Base-by-base conservation (phyloP, 1,284 basidiomycete species). In the Naganishia liquefaciens region DNA sequence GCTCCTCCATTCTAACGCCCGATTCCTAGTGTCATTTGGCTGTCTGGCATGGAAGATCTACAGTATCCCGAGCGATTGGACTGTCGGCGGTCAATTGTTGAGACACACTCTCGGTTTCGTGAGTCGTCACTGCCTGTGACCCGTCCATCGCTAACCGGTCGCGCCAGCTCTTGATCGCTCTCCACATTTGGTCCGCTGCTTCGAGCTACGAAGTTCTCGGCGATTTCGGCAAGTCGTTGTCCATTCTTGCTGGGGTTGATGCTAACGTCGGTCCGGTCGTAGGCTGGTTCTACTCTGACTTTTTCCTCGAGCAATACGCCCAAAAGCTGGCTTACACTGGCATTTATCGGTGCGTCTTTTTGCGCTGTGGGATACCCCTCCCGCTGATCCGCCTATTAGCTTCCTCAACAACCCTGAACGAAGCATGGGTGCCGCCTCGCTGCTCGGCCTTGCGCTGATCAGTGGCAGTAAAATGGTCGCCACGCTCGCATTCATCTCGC, bases 271-370 rank as follows among this genome's bases (percentile, higher is more conserved):
- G 66, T 17, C 23, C 3, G 13, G 4, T 11, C 25, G 5, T 44
- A 91, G 90, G 93, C 21, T 97, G 93, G 93, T 93, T 95, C 80
- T 97, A 94, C 72, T 92, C 92, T 25, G 95, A 99, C 79, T 99
- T 99, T 80, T 99, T 98, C 83, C 88, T 97, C 76, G 90, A 93
- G 71, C 80, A 82, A 66, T 95, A 92, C 76, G 93, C 95, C 2
- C 82, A 90, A 1, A 87, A 92, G 69, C 82, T 98, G 9, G 91
- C 94, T 68, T 98, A 98, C 77, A 95, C 92, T 55, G 95, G 95
- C 37, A 98, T 99, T 72, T 97, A 94, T 80, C 86, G 91, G 85
- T 89, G 68, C 40, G 81, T 68, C 23, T 37, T 46, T 43, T 30
- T 19, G 23, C 42, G 5, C 17, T 25, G 28, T 44, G 30, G 11